phyloP scores from a whole-genome alignment of 768 basidiomycete genomes.

The Trametes cubensis region DNA sequence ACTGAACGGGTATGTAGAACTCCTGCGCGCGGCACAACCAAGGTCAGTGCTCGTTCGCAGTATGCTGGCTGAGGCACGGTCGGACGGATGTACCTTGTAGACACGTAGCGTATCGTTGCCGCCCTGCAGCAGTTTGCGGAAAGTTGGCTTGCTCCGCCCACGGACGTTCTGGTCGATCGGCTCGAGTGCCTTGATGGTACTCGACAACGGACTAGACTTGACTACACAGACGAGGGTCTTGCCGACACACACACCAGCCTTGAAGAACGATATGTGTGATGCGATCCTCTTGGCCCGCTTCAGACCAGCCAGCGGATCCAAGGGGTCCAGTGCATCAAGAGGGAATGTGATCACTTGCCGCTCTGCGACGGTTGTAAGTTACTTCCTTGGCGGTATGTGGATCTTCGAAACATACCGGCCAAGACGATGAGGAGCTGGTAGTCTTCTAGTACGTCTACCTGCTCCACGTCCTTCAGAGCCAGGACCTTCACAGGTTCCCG shows the following conservation, averaged over 20 bases:
- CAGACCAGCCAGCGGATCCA: slow-evolving; percentile 87
- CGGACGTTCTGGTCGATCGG: slow-evolving; percentile 89
- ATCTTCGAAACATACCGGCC: slow-evolving; percentile 62
- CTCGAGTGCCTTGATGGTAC: slow-evolving; percentile 96
- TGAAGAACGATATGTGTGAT: slow-evolving; percentile 97
- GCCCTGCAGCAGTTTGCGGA: slow-evolving; percentile 91
- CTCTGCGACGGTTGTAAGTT: slow-evolving; percentile 52
- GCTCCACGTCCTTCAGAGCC: slow-evolving; percentile 84
- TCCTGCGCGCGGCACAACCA: slow-evolving; percentile 54
- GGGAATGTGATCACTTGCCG: slow-evolving; percentile 96
- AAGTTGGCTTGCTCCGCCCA: slow-evolving; percentile 84
- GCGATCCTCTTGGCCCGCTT: slow-evolving; percentile 95
- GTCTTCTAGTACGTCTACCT: slow-evolving; percentile 95
- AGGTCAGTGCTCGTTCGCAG: background rate
- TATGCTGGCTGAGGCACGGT: too few relatives aligned
- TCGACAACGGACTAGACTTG: slow-evolving; percentile 92
- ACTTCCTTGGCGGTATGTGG: background rate
- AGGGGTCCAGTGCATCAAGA: slow-evolving; percentile 86
- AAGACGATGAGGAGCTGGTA: slow-evolving; percentile 96
- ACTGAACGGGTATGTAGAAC: slow-evolving; percentile 98
- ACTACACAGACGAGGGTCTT: slow-evolving; percentile 94
- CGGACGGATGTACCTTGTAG: slow-evolving; percentile 66
- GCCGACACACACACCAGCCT: slow-evolving; percentile 90
- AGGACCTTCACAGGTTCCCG: slow-evolving; percentile 90
- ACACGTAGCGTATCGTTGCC: slow-evolving; percentile 91